Percentiles rank a stretch among this genome's conserved stretches.
Conservation (phyloP, 208 protist genomes). For the Leishmania gerbilli region DNA sequence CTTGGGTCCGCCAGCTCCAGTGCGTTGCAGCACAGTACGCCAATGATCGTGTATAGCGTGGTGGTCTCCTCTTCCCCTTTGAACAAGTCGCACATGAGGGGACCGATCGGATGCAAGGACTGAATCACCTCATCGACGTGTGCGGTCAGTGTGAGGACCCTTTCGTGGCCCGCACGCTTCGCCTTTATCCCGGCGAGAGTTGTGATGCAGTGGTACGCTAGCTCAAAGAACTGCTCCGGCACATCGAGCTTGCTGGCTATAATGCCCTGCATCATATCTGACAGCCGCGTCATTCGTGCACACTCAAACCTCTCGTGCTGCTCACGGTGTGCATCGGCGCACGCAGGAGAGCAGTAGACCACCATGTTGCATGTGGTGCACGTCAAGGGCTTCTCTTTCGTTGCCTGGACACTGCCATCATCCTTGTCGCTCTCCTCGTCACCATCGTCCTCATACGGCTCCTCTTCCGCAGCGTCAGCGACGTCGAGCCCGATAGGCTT, state of each 20-base stretch:
- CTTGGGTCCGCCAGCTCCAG: slow-evolving; percentile 63
- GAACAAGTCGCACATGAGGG: slow-evolving; percentile 39
- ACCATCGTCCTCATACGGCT: not conserved
- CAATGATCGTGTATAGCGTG: slow-evolving; percentile 49
- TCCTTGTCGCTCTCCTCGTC: not conserved
- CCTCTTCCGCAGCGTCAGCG: slow-evolving; percentile 1
- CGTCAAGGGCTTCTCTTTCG: not conserved
- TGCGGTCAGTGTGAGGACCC: slow-evolving; percentile 46
- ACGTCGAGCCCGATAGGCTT: not conserved
- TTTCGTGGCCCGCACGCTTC: slow-evolving; percentile 41
- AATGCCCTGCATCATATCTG: slow-evolving; percentile 50
- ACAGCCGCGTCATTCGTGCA: slow-evolving; percentile 42
- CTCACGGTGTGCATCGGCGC: slow-evolving; percentile 35
- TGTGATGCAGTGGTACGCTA: slow-evolving; percentile 74
- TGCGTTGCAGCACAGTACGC: slow-evolving; percentile 81
- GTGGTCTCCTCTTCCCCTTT: slow-evolving; percentile 24
- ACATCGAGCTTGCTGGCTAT: slow-evolving; percentile 38
- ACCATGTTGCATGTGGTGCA: slow-evolving; percentile 57
- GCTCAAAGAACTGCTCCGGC: slow-evolving; percentile 68
- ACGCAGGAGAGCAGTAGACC: slow-evolving; percentile 64
- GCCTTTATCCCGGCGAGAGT: slow-evolving; percentile 53
- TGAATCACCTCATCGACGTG: slow-evolving; percentile 71
- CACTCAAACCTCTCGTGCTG: slow-evolving; percentile 82
- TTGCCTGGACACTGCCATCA: not conserved
- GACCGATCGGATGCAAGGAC: slow-evolving; percentile 50